Evolutionary conservation across 73 alveolate species (phyloP).

Genomic region (Blepharisma stoltei): DNA sequence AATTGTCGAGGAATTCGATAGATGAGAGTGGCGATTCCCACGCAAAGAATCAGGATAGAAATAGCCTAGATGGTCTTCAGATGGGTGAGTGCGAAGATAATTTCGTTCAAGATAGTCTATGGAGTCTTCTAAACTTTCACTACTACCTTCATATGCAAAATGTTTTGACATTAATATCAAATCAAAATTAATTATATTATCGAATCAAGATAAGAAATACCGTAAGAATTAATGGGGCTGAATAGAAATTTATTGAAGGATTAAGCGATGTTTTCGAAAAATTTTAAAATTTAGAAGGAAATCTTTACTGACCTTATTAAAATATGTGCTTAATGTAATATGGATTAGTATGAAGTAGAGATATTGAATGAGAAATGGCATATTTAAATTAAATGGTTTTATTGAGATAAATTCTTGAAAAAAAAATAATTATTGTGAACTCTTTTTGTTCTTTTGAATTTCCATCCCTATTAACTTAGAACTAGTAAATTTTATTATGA

Average conservation of each 20-base stretch:
- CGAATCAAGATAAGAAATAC: not conserved
- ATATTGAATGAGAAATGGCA: no score
- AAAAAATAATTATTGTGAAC: no score
- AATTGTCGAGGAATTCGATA: not conserved
- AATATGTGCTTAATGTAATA: no score
- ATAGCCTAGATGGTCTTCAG: constrained; percentile 1
- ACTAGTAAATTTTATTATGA: no score
- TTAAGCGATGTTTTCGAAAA: not conserved
- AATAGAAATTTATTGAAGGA: not conserved
- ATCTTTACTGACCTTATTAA: not conserved
- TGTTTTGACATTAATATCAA: constrained; percentile 20
- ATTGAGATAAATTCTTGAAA: no score
- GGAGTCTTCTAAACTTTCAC: constrained; percentile 2
- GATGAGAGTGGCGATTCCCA: not conserved
- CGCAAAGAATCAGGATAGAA: not conserved
- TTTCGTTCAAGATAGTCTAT: not conserved
- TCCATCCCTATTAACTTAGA: no score
- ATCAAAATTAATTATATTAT: not conserved
- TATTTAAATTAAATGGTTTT: no score
- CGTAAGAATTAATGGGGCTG: not conserved
- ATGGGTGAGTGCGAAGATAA: not conserved
- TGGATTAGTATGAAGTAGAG: no score
- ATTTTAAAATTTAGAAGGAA: not conserved
- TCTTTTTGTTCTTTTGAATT: no score
- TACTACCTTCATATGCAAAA: constrained; percentile 5